Conservation (phyloP, 2,329 filamentous ascomycete genomes). For the Daldinia eschscholtzii region DNA sequence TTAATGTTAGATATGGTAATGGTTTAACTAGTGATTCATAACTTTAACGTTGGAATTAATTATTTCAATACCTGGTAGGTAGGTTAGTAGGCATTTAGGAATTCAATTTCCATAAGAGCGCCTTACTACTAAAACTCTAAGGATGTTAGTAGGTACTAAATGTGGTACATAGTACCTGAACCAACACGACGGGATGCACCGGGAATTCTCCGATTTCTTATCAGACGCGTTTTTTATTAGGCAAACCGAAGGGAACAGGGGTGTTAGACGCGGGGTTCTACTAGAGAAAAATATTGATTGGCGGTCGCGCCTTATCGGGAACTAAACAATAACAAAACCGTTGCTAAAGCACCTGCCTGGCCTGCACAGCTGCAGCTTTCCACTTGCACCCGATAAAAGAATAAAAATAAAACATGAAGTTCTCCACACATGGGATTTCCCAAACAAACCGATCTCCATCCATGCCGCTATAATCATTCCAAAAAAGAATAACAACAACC, state of each 20-base stretch:
- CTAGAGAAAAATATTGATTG: slow-evolving; percentile 15
- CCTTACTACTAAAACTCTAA: too few species aligned
- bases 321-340: slow-evolving; percentile 54
- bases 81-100: background rate
- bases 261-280: slow-evolving; percentile 27
- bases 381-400: background rate
- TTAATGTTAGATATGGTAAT: background rate
- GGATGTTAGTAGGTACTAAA: background rate
- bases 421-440: background rate
- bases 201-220: slow-evolving; percentile 20
- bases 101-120: background rate
- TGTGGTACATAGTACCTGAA: slow-evolving; percentile 13
- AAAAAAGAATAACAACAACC: slow-evolving; percentile 19
- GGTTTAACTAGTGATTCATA: background rate
- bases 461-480: slow-evolving; percentile 5
- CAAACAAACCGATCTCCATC: background rate
- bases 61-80: background rate
- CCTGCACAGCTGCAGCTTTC: background rate
- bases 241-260: background rate
- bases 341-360: slow-evolving; percentile 49
- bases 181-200: background rate
- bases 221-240: slow-evolving; percentile 33
- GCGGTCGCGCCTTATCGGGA: slow-evolving; percentile 42
- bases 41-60: background rate
- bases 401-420: background rate